Conservation (phyloP, 768 basidiomycete species). For the Amanita phalloides region DNA sequence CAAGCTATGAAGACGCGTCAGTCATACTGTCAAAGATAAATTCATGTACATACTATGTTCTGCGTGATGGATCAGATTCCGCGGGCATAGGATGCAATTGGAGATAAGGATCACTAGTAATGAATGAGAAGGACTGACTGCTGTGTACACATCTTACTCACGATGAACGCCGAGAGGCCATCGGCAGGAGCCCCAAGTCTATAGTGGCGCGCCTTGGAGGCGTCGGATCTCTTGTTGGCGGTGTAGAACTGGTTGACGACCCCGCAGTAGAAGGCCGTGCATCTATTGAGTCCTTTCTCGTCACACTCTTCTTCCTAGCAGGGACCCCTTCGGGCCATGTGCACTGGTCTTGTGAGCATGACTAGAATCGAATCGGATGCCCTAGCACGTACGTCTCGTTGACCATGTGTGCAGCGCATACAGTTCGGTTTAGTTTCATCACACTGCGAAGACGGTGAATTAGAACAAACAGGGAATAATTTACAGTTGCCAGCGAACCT, state of each 20-base stretch:
- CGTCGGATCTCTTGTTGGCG: slow-evolving; percentile 56
- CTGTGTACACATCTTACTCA: slow-evolving; percentile 15
- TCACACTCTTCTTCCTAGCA: slow-evolving; percentile 51
- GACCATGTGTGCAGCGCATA: slow-evolving; percentile 77
- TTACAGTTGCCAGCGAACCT: slow-evolving; percentile 38
- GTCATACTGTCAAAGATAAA: slow-evolving; percentile 1
- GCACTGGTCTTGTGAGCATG: slow-evolving; percentile 34
- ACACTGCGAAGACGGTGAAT: slow-evolving; percentile 38
- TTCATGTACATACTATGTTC: slow-evolving; percentile 28
- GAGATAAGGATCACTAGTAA: slow-evolving; percentile 32
- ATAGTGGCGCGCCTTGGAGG: slow-evolving; percentile 44
- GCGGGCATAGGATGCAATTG: slow-evolving; percentile 31
- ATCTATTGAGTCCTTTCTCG: slow-evolving; percentile 49
- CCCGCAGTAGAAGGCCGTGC: slow-evolving; percentile 66
- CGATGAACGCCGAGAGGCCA: slow-evolving; percentile 30
- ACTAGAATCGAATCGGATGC: neutral
- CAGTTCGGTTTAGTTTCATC: slow-evolving; percentile 87
- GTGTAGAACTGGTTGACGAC: slow-evolving; percentile 64
- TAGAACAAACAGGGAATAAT: slow-evolving; percentile 1
- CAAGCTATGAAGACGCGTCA: slow-evolving; percentile 8
- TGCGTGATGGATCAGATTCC: slow-evolving; percentile 33
- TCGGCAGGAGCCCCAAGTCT: slow-evolving; percentile 29
- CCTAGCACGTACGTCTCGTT: slow-evolving; percentile 54
- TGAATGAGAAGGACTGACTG: slow-evolving; percentile 8
- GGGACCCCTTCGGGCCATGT: slow-evolving; percentile 80